These are phyloP conservation scores for Hericium rajendrae DNA, from an alignment of 768 basidiomycete genomes.

Conservation along the genomic window DNA sequence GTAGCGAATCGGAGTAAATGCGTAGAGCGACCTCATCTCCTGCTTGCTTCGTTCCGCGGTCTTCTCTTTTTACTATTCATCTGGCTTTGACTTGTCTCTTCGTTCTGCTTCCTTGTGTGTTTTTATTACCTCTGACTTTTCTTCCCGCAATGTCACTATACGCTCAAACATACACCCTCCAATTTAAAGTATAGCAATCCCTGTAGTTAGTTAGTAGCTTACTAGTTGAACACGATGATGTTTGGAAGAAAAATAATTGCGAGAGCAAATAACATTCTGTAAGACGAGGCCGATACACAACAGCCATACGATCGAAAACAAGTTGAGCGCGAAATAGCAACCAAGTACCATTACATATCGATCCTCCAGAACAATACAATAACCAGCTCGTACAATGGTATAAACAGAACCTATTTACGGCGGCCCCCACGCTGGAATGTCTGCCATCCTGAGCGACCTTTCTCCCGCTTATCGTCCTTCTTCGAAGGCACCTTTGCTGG, in stretches of 20 bases:
- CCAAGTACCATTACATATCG: too few relatives aligned
- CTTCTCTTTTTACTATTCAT: conserved; percentile 1
- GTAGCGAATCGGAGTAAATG: conserved; percentile 73
- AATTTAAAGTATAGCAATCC: conserved; percentile 21
- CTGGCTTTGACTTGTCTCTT: background rate
- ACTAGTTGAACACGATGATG: conserved; percentile 13
- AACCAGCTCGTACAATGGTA: background rate
- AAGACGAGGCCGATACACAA: background rate
- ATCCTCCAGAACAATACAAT: too few relatives aligned
- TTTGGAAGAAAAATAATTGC: background rate
- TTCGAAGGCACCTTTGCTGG: conserved; percentile 1
- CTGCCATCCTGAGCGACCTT: conserved; percentile 16
- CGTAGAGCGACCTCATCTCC: background rate
- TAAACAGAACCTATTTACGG: conserved; percentile 4
- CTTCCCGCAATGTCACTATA: conserved; percentile 14
- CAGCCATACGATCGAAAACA: too few relatives aligned
- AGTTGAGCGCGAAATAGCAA: too few relatives aligned
- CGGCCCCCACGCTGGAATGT: conserved; percentile 14
- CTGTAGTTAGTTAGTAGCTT: conserved; percentile 21
- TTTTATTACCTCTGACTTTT: conserved; percentile 13
- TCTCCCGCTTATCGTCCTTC: conserved; percentile 11
- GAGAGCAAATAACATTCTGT: background rate
- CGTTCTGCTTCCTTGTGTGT: conserved; percentile 7
- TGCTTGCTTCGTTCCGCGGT: background rate
- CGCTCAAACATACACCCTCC: conserved; percentile 17